Evolutionary conservation across 2,329 filamentous ascomycete genomes (phyloP).

Genomic region (Monilinia fructigena): DNA sequence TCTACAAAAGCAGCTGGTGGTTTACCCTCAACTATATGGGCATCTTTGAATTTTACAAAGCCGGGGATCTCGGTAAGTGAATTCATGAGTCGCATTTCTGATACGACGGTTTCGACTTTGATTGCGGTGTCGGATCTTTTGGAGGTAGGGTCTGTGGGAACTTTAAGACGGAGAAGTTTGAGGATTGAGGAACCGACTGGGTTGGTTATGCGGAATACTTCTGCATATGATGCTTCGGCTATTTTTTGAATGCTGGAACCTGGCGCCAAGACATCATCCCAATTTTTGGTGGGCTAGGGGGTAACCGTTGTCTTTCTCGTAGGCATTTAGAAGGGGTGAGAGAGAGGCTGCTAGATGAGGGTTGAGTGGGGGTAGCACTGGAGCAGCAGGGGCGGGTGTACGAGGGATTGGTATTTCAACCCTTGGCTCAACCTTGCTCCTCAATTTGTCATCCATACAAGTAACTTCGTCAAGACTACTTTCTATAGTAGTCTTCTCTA

Average conservation of each 20-base stretch:
- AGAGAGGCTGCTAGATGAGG: conserved; percentile 24
- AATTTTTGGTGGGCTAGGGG: conserved; percentile 37
- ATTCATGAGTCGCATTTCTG: conserved; percentile 63
- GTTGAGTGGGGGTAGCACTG: background rate
- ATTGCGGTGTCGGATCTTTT: conserved; percentile 29
- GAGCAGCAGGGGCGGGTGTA: background rate
- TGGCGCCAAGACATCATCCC: conserved; percentile 57
- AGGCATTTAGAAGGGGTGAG: conserved; percentile 29
- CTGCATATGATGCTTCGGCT: conserved; percentile 64
- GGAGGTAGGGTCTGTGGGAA: conserved; percentile 30
- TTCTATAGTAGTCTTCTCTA: background rate
- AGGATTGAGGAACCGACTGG: conserved; percentile 61
- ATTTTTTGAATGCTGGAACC: conserved; percentile 59
- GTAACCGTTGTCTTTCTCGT: conserved; percentile 27
- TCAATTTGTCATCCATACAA: background rate
- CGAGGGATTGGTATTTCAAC: background rate
- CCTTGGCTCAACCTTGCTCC: background rate
- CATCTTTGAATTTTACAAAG: conserved; percentile 65
- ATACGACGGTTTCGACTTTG: conserved; percentile 50
- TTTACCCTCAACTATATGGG: conserved; percentile 58
- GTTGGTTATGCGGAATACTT: conserved; percentile 63
- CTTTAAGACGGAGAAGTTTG: conserved; percentile 58
- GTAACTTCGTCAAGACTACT: background rate
- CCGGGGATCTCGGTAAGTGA: conserved; percentile 63
- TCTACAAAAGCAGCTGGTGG: conserved; percentile 54